phyloP scores from a whole-genome alignment of 352 stramenopile genomes.

The Phytophthora sp. region DNA sequence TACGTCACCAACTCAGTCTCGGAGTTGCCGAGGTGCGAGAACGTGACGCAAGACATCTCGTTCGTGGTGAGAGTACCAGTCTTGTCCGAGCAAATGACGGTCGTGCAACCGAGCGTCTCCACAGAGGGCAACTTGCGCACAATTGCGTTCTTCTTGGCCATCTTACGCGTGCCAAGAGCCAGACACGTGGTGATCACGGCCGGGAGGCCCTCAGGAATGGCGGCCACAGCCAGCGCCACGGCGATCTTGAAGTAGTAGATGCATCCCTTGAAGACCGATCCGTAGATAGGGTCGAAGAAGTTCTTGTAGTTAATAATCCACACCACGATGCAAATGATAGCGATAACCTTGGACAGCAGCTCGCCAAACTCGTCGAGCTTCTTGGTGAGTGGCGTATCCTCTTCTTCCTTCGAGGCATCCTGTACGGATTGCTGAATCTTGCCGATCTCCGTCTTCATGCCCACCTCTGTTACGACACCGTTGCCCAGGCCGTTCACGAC shows the following conservation, averaged over 20 bases:
- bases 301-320: constrained; percentile 98
- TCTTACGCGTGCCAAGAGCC: constrained; percentile 94
- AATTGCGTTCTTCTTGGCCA: constrained; percentile 98
- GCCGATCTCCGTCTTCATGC: constrained; percentile 99
- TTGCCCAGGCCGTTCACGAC: constrained; percentile 95
- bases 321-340: constrained; percentile 96
- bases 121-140: constrained; percentile 98
- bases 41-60: constrained; percentile 95
- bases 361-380: constrained; percentile 99
- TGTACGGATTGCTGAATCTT: constrained; percentile 96
- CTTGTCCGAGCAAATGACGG: constrained; percentile 94
- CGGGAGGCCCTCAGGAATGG: constrained; percentile 98
- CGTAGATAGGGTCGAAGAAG: constrained; percentile 92
- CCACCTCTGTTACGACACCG: constrained; percentile 95
- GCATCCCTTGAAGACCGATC: constrained; percentile 93
- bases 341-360: constrained; percentile 96
- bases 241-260: constrained; percentile 99
- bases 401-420: constrained; percentile 92
- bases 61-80: constrained; percentile 98
- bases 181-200: constrained; percentile 99
- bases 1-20: constrained; percentile 90
- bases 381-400: constrained; percentile 97
- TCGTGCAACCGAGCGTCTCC: constrained; percentile 97
- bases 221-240: constrained; percentile 97
- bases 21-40: constrained; percentile 65